These are phyloP conservation scores for Stevia rebaudiana DNA, from an alignment of 140 eudicot species.

Conservation along the genomic window DNA sequence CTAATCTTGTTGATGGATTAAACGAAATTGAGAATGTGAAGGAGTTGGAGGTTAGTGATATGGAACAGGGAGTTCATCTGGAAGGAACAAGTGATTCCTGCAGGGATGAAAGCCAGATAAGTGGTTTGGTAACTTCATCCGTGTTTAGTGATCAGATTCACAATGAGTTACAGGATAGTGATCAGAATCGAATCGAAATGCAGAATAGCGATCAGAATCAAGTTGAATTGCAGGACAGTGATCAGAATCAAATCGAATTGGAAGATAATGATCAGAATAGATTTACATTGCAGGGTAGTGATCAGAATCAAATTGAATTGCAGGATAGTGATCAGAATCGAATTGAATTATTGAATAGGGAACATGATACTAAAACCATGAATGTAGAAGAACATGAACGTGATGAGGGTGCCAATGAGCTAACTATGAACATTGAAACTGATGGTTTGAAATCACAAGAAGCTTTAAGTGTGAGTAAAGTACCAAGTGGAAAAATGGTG, in stretches of 20 bases:
- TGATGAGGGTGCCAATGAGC: constrained; percentile 29
- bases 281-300: neutral
- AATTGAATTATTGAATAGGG: constrained; percentile 12
- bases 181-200: neutral
- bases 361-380: constrained; percentile 8
- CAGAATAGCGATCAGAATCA: neutral
- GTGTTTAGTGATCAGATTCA: neutral
- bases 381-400: constrained; percentile 21
- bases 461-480: constrained; percentile 14
- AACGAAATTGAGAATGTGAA: constrained; percentile 2
- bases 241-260: neutral
- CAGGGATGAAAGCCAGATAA: constrained; percentile 17
- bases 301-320: neutral
- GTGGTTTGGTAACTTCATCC: constrained; percentile 5
- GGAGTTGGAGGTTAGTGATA: constrained; percentile 14
- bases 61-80: neutral
- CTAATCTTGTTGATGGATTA: neutral
- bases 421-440: constrained; percentile 13
- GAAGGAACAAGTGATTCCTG: constrained; percentile 11
- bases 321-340: constrained; percentile 6
- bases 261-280: neutral
- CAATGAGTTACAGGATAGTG: constrained; percentile 10
- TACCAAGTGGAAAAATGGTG: constrained; percentile 43
- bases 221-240: neutral
- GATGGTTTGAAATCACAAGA: constrained; percentile 23